Evolutionary conservation across 2,329 filamentous ascomycete genomes (phyloP).

Genomic region (Exserohilum turcica): DNA sequence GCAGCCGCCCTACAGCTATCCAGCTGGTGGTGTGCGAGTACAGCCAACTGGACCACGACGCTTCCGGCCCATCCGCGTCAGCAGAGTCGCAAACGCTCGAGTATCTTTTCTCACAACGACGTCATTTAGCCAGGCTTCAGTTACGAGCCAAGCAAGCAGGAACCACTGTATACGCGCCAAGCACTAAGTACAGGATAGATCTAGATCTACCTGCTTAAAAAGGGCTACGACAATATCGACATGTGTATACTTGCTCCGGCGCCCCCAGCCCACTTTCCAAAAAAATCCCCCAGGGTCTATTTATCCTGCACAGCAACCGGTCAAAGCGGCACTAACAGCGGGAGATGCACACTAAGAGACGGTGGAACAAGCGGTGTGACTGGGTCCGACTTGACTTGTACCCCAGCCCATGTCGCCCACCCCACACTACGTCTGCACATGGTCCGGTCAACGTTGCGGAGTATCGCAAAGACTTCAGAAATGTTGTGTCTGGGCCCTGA

Average conservation of each 20-base stretch:
- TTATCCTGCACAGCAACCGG: slow-evolving; percentile 1
- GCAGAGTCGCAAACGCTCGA: background rate
- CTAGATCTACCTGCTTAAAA: background rate
- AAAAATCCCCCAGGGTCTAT: background rate
- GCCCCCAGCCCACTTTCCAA: slow-evolving; percentile 4
- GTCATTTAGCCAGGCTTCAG: background rate
- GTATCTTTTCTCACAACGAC: background rate
- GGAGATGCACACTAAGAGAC: slow-evolving; percentile 11
- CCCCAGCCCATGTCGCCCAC: background rate
- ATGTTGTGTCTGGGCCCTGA: background rate
- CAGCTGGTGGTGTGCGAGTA: background rate
- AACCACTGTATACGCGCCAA: background rate
- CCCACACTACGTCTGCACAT: slow-evolving; percentile 6
- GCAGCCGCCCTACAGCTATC: background rate
- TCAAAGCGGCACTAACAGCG: slow-evolving; percentile 4
- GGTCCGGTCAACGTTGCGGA: slow-evolving; percentile 8
- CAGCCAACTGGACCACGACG: background rate
- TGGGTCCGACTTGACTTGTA: slow-evolving; percentile 1
- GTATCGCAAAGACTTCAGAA: background rate
- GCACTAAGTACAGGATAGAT: background rate
- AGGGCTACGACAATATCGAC: background rate
- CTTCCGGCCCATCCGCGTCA: background rate
- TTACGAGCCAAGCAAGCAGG: background rate
- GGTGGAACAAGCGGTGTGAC: slow-evolving; percentile 15
- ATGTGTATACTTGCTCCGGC: background rate